These are phyloP conservation scores for Trichoderma harzianum DNA, from an alignment of 2,329 filamentous ascomycete species.

Conservation along the genomic window DNA sequence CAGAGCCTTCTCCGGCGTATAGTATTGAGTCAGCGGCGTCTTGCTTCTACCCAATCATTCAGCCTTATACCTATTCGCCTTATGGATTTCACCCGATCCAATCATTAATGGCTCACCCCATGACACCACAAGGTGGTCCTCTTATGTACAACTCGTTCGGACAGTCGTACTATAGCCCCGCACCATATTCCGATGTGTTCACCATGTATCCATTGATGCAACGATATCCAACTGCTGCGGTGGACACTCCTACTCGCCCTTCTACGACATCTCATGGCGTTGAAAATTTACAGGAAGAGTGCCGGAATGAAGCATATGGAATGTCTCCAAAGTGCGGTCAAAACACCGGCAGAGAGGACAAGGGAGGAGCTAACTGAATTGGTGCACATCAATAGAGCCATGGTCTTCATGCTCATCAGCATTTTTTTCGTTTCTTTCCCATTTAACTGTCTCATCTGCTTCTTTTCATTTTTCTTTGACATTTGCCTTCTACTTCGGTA, in stretches of 20 bases:
- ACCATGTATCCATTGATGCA: conserved; percentile 25
- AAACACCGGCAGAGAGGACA: not conserved
- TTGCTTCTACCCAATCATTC: conserved; percentile 12
- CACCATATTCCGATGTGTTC: conserved; percentile 7
- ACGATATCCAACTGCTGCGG: not conserved
- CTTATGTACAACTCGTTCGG: conserved; percentile 24
- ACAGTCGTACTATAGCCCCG: not conserved
- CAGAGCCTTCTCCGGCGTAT: not conserved
- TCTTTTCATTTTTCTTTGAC: not conserved
- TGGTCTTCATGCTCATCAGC: not conserved
- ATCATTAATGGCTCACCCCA: conserved; percentile 5
- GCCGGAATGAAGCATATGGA: not conserved
- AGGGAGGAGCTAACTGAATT: not conserved
- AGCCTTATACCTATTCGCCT: conserved; percentile 14
- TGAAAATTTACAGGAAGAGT: not conserved
- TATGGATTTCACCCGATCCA: conserved; percentile 14
- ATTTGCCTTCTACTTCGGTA: not conserved
- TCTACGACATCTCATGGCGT: not conserved
- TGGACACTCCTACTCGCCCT: conserved; percentile 9
- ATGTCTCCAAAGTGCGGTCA: not conserved
- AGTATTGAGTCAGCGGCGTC: not conserved
- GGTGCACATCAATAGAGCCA: not conserved
- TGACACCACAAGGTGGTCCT: conserved; percentile 13
- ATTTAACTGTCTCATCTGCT: not conserved
- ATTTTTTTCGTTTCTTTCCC: not conserved